Evolutionary conservation across 257 asterid species (phyloP).

Genomic region (Primulina tabacum): DNA sequence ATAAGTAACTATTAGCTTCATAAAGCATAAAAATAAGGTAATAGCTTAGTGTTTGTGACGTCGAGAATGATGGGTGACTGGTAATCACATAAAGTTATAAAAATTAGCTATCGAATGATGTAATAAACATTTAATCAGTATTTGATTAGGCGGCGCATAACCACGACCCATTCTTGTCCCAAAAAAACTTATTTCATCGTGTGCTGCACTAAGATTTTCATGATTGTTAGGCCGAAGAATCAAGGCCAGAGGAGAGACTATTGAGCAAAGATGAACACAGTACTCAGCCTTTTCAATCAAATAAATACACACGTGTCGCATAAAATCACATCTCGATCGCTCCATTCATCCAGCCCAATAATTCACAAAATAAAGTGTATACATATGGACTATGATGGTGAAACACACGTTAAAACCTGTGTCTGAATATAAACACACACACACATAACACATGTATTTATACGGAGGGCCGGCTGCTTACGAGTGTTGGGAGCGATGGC

Average conservation of each 20-base stretch:
- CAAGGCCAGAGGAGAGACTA: too few relatives aligned
- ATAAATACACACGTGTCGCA: too few relatives aligned
- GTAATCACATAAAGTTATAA: neutral
- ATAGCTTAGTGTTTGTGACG: neutral
- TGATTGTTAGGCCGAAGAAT: neutral
- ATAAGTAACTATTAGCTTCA: too few relatives aligned
- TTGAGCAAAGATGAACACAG: too few relatives aligned
- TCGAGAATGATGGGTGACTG: neutral
- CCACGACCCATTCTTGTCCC: too few relatives aligned
- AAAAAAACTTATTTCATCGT: too few relatives aligned
- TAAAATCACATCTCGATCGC: neutral
- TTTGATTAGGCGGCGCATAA: neutral
- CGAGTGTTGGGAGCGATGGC: conserved; percentile 92
- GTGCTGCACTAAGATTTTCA: neutral
- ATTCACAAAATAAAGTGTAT: too few relatives aligned
- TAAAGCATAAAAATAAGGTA: neutral
- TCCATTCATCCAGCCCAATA: too few relatives aligned
- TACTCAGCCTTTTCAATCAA: too few relatives aligned
- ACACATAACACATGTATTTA: neutral
- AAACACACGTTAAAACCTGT: neutral
- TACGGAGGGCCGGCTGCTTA: conserved; percentile 27
- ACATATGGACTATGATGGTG: neutral
- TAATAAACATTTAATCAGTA: too few relatives aligned
- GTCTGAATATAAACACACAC: neutral
- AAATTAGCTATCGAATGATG: neutral